A percentile compares a stretch with the other conserved stretches of the same genome.
Conservation (phyloP, 192 early-diverging fungal species). For the Backusella morwellensis region DNA sequence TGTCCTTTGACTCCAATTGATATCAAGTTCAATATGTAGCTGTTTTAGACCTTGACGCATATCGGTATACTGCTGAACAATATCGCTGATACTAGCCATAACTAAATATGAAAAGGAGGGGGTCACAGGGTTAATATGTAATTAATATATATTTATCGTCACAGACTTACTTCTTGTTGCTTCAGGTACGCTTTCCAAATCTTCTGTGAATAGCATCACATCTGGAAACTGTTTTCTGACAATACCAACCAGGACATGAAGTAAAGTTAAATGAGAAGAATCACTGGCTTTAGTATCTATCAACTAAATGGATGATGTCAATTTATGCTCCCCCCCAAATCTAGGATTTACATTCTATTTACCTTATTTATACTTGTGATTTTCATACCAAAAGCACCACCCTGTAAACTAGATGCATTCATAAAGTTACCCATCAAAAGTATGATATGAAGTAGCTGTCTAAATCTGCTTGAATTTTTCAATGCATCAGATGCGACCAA, state of each 20-base stretch:
- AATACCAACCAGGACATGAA: conserved; percentile 69
- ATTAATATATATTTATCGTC: not conserved
- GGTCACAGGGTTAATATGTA: not conserved
- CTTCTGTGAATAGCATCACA: conserved; percentile 56
- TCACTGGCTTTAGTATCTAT: conserved; percentile 79
- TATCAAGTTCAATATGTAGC: conserved; percentile 40
- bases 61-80: conserved; percentile 33
- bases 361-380: conserved; percentile 78
- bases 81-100: conserved; percentile 27
- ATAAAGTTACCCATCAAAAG: conserved; percentile 82
- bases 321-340: too few species aligned
- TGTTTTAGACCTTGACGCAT: conserved; percentile 40
- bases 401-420: conserved; percentile 73
- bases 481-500: conserved; percentile 59
- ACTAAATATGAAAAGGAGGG: not conserved
- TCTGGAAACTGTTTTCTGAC: conserved; percentile 62
- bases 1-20: conserved; percentile 40
- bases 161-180: conserved; percentile 57
- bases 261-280: conserved; percentile 59
- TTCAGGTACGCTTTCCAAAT: conserved; percentile 61
- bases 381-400: conserved; percentile 80
- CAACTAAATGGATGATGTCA: conserved; percentile 31
- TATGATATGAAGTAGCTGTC: conserved; percentile 67
- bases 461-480: conserved; percentile 61
- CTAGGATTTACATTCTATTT: not conserved